Percentiles rank a stretch among this genome's conserved stretches.
Evolutionary conservation across 169 alveolate genomes (phyloP).

Genomic region (Plasmodium chabaudi): DNA sequence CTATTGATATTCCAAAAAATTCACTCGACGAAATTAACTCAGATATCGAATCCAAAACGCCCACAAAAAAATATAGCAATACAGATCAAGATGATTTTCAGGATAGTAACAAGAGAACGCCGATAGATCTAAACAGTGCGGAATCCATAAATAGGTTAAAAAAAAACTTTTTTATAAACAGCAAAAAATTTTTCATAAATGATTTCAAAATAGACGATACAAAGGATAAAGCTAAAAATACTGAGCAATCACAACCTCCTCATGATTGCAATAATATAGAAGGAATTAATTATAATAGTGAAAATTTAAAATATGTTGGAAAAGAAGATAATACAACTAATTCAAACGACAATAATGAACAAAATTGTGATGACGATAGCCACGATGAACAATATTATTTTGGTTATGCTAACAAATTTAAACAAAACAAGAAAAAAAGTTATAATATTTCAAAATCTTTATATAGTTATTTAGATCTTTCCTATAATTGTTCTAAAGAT

Average conservation of each 20-base stretch:
- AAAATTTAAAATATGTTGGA: too few relatives aligned
- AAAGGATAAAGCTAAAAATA: neutral
- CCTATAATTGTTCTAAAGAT: constrained; percentile 48
- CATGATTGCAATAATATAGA: neutral
- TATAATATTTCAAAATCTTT: constrained; percentile 39
- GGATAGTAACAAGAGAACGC: neutral
- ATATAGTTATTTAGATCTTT: constrained; percentile 43
- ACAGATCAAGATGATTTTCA: neutral
- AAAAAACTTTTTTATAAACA: constrained; percentile 71
- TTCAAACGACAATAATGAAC: constrained; percentile 1
- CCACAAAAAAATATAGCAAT: neutral
- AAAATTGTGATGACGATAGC: constrained; percentile 9
- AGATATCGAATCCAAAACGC: neutral
- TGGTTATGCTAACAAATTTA: constrained; percentile 2
- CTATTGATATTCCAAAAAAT: neutral
- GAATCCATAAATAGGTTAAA: constrained; percentile 53
- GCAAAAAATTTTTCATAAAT: constrained; percentile 38
- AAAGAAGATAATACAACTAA: neutral
- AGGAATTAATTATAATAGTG: too few relatives aligned
- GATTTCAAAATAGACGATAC: constrained; percentile 19
- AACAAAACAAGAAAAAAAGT: constrained; percentile 10
- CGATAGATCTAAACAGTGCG: constrained; percentile 24
- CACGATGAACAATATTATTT: neutral
- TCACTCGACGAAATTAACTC: neutral
- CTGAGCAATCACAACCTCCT: neutral